Conservation (phyloP, 768 basidiomycete genomes). For the Lyophyllum decastes region DNA sequence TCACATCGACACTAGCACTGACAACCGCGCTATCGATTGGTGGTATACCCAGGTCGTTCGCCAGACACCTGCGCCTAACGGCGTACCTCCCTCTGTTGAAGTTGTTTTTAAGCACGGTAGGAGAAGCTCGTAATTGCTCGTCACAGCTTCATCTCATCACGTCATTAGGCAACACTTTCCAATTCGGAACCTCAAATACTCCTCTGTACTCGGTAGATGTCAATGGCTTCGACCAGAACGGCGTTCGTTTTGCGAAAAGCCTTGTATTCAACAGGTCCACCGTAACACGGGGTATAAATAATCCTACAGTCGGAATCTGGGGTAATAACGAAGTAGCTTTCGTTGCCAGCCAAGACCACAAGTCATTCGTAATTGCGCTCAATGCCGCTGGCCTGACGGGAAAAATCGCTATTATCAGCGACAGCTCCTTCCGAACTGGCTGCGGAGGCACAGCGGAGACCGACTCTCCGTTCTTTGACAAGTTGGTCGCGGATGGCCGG, state of each 20-base stretch:
- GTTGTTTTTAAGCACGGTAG: slow-evolving; percentile 17
- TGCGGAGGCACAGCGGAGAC: slow-evolving; percentile 7
- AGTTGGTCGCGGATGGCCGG: slow-evolving; percentile 12
- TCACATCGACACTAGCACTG: slow-evolving; percentile 12
- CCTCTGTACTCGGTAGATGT: slow-evolving; percentile 13
- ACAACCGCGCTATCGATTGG: slow-evolving; percentile 17
- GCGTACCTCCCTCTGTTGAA: slow-evolving; percentile 16
- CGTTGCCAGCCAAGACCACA: background rate
- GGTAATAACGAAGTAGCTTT: slow-evolving; percentile 12
- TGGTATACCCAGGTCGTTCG: slow-evolving; percentile 17
- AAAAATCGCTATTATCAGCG: slow-evolving; percentile 7
- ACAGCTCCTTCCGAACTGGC: slow-evolving; percentile 13
- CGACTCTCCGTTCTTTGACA: slow-evolving; percentile 15
- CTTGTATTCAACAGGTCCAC: slow-evolving; percentile 12
- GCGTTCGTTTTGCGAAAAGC: slow-evolving; percentile 11
- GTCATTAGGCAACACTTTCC: slow-evolving; percentile 15
- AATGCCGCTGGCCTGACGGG: slow-evolving; percentile 11
- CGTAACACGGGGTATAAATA: background rate
- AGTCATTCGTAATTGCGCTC: slow-evolving; percentile 5
- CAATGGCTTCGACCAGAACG: slow-evolving; percentile 14
- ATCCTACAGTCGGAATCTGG: slow-evolving; percentile 11
- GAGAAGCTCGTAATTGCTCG: background rate
- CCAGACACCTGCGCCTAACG: slow-evolving; percentile 12
- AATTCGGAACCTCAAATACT: slow-evolving; percentile 9
- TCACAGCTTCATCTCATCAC: background rate